Base-by-base conservation (phyloP, 371 early-diverging fungal species). In the Zychaea mexicana region DNA sequence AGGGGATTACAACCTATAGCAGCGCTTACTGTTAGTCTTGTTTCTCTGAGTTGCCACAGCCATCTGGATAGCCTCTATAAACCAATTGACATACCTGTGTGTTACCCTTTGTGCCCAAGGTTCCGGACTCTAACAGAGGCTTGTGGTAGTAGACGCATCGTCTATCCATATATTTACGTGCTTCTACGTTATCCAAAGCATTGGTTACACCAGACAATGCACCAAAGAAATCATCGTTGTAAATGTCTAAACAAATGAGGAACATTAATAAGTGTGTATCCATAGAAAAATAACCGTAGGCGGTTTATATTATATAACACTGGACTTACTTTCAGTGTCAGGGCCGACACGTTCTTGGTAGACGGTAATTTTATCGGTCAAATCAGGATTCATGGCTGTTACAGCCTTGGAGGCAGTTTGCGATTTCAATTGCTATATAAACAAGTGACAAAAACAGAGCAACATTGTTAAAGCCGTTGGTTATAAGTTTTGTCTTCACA, bases 31-130 rank as follows among this genome's bases (percentile, higher is more conserved):
- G 36, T 59, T 17, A 49, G n/a, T 22, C 17, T 45, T 21, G n/a
- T 30, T 12, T 54, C 15, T 32, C 17, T 5, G 4, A 13, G 4
- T 42, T 15, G 13, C 3, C 15, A 4, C n/a, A 17, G 42, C n/a
- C 1, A 17, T 42, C 7, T 42, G 1, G 13, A 12, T 12, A 3
- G 4, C 13, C 0, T 4, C 1, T 42, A 42, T 12, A 42, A 39
- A 42, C n/a, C n/a, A 17, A 3, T 15, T 46, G 15, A 4, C 19
- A 21, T 57, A 64, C 76, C 81, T 99, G 99, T 13, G 98, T 98
- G 85, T 99, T 99, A 64, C 99, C 99, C 87, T 99, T 99, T 53
- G 99, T 99, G 24, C 99, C 99, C 13, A 99, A 86, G 1, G 99
- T 99, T 24, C 99, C 99, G 26, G 97, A 95, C 82, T 99, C 99